Conservation (phyloP, 768 basidiomycete species). For the Tephrocybe sp. region DNA sequence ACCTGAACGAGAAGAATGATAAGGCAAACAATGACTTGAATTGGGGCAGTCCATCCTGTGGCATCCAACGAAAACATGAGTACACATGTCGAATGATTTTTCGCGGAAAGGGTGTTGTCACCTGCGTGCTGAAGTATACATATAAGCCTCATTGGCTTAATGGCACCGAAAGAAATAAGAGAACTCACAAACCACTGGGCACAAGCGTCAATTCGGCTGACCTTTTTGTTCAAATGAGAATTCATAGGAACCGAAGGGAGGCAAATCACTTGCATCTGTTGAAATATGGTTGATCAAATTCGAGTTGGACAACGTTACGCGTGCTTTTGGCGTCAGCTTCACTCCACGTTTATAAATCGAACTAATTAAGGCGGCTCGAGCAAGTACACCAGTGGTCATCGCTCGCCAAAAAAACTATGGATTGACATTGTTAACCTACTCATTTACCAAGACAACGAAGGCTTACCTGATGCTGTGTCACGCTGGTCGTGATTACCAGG, state of each 20-base stretch:
- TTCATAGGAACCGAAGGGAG: not conserved
- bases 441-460: no score
- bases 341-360: constrained; percentile 72
- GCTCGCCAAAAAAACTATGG: constrained; percentile 67
- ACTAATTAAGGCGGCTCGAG: constrained; percentile 63
- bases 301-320: constrained; percentile 59
- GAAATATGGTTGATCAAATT: constrained; percentile 60
- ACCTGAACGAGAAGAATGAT: constrained; percentile 61
- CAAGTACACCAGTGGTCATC: constrained; percentile 64
- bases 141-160: not conserved
- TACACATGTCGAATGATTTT: not conserved
- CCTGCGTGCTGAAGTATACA: constrained; percentile 36
- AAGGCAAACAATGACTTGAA: constrained; percentile 58
- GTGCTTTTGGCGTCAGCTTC: constrained; percentile 60
- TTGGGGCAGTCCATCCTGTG: constrained; percentile 63
- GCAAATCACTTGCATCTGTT: constrained; percentile 51
- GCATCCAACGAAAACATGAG: not conserved
- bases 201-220: constrained; percentile 55
- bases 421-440: no score
- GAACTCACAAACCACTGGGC: constrained; percentile 71
- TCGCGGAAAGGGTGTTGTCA: constrained; percentile 7
- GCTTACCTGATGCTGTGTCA: constrained; percentile 61
- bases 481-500: constrained; percentile 47
- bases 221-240: no score
- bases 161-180: no score